These are phyloP conservation scores for Hypsizygus marmoreus DNA, from an alignment of 768 basidiomycete genomes.

Conservation along the genomic window DNA sequence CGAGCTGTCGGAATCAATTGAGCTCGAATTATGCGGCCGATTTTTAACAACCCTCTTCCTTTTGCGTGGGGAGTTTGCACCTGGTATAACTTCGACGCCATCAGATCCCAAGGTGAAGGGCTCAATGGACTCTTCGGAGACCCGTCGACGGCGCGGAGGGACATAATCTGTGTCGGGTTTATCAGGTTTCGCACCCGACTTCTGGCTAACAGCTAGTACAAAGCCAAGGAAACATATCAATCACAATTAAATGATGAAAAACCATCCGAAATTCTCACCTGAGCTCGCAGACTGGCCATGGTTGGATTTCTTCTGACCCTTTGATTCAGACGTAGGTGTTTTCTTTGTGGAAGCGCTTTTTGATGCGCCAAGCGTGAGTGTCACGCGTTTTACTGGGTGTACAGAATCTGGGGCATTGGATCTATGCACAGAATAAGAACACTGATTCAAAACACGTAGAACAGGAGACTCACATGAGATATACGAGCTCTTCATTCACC, in stretches of 20 bases:
- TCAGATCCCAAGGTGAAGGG: not conserved
- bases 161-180: conserved; percentile 1
- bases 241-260: not conserved
- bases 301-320: too few species aligned
- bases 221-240: not conserved
- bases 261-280: not conserved
- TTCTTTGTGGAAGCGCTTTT: too few species aligned
- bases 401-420: conserved; percentile 4
- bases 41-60: not conserved
- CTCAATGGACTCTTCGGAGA: conserved; percentile 3
- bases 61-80: not conserved
- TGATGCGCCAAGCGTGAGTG: too few species aligned
- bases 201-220: not conserved
- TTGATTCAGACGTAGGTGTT: too few species aligned
- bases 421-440: not conserved
- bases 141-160: conserved; percentile 1
- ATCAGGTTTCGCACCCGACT: not conserved
- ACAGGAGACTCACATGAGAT: conserved; percentile 5
- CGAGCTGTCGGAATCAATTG: too few species aligned
- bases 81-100: not conserved
- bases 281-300: too few species aligned
- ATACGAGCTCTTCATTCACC: not conserved
- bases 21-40: not conserved
- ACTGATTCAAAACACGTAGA: not conserved
- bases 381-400: not conserved